Evolutionary conservation across 2,329 filamentous ascomycete species (phyloP).

Genomic region (Colletotrichum salicis): DNA sequence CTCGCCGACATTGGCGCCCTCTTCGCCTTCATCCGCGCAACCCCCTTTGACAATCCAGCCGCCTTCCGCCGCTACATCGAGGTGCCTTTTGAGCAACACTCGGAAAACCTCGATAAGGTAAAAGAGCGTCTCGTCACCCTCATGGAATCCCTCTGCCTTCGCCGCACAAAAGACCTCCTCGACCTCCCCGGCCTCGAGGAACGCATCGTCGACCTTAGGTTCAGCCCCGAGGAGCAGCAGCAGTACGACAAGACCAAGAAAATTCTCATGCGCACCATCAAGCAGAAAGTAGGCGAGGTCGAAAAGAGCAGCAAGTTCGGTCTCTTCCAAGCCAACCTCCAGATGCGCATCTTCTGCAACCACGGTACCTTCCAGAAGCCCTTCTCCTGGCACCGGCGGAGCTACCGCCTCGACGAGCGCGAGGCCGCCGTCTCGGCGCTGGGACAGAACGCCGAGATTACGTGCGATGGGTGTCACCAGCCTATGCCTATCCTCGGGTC

Average conservation of each 20-base stretch:
- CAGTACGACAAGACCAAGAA: slow-evolving; percentile 49
- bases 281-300: slow-evolving; percentile 48
- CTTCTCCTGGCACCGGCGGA: slow-evolving; percentile 53
- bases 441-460: slow-evolving; percentile 40
- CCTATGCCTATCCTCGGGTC: slow-evolving; percentile 44
- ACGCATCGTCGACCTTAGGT: slow-evolving; percentile 40
- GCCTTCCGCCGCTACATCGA: slow-evolving; percentile 57
- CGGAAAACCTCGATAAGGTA: slow-evolving; percentile 31
- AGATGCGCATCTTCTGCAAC: slow-evolving; percentile 60
- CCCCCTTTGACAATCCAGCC: slow-evolving; percentile 52
- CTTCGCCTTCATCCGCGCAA: slow-evolving; percentile 57
- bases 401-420: slow-evolving; percentile 43
- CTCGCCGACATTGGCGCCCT: slow-evolving; percentile 63
- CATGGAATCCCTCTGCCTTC: slow-evolving; percentile 52
- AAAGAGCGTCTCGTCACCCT: slow-evolving; percentile 47
- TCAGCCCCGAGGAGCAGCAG: slow-evolving; percentile 44
- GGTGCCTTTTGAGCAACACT: slow-evolving; percentile 47
- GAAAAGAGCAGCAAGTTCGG: slow-evolving; percentile 52
- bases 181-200: slow-evolving; percentile 45
- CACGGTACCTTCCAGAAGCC: slow-evolving; percentile 59
- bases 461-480: slow-evolving; percentile 46
- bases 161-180: slow-evolving; percentile 53
- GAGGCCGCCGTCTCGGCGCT: slow-evolving; percentile 40
- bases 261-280: slow-evolving; percentile 51
- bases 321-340: slow-evolving; percentile 57